Evolutionary conservation across 371 early-diverging fungal species (phyloP), one percentile per base, ranked within the genome.

Genomic region (Apophysomyces elegans): DNA sequence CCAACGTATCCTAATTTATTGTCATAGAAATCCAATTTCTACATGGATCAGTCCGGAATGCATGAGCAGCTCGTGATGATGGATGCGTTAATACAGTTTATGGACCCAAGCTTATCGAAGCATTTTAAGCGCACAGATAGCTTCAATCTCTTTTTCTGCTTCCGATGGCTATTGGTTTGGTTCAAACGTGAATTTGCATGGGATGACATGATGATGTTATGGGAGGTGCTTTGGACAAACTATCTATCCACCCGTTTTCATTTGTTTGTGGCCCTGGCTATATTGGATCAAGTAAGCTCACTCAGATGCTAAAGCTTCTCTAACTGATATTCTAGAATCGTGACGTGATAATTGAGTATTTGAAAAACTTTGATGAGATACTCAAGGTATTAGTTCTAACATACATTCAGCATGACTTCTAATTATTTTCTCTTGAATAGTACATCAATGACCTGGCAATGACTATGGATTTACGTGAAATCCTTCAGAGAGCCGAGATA

Each of bases 171-270:
- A 26, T 71, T 98, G 44, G 91, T 98, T 32, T 90, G 93, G 87
- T 98, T 93, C 76, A 98, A 98, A 73, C 89, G 98, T 41, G 98
- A 98, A 75, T 95, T 96, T 63, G 76, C 84, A 56, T 96, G 94
- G 86, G 85, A 89, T 4, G 92, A 96, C 50, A 84, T 90, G 46
- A 74, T 90, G 77, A 68, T 78, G 18, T 66, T 96, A 35, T 96
- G 97, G 98, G 97, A 96, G 71, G 89, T 86, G 4, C 74, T 94
- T 37, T 97, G 95, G 93, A 90, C 93, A 5, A 91, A 95, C 69
- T 87, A 94, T 67, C 74, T 92, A 46, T 87, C 92, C 5, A 84
- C 84, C 18, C 83, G 93, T 62, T 94, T 93, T 65, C 91, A 93
- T 66, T 69, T 96, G 39, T 96, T 97, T 80, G 88, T 97, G 9